Percentiles rank a stretch among this genome's conserved stretches.
phyloP scores from a whole-genome alignment of 805 yeast genomes.

The Kodamaea neixiangensis region DNA sequence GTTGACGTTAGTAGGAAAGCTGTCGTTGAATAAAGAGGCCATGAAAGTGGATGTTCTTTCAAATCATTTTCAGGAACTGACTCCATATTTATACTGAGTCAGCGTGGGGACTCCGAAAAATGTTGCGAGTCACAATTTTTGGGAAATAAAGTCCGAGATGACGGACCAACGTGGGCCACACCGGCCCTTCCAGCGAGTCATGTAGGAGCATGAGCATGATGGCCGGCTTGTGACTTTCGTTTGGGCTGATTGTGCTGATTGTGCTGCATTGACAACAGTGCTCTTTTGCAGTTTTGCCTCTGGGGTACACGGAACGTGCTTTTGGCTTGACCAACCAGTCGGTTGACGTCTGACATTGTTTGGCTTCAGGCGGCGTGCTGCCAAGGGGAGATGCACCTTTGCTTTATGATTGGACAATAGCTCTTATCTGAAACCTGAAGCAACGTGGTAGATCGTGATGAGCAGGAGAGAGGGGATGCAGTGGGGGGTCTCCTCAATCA shows the following conservation, averaged over 20 bases:
- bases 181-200: neutral
- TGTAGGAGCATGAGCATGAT: neutral
- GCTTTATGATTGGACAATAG: neutral
- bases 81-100: neutral
- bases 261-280: neutral
- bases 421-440: neutral
- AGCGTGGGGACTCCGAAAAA: neutral
- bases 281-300: neutral
- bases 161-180: neutral
- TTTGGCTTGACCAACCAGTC: neutral
- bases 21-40: slow-evolving; percentile 20
- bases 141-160: slow-evolving; percentile 8
- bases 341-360: neutral
- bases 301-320: too few relatives aligned
- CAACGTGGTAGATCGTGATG: neutral
- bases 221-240: neutral
- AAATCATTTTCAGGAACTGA: neutral
- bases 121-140: slow-evolving; percentile 5
- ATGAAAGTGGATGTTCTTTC: neutral
- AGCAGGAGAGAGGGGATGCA: neutral
- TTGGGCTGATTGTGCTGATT: neutral
- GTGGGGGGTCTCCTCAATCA: neutral
- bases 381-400: neutral
- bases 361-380: neutral
- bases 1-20: slow-evolving; percentile 20